phyloP scores from a whole-genome alignment of 139 green algal genomes.

The Chlamydomonas incerta region DNA sequence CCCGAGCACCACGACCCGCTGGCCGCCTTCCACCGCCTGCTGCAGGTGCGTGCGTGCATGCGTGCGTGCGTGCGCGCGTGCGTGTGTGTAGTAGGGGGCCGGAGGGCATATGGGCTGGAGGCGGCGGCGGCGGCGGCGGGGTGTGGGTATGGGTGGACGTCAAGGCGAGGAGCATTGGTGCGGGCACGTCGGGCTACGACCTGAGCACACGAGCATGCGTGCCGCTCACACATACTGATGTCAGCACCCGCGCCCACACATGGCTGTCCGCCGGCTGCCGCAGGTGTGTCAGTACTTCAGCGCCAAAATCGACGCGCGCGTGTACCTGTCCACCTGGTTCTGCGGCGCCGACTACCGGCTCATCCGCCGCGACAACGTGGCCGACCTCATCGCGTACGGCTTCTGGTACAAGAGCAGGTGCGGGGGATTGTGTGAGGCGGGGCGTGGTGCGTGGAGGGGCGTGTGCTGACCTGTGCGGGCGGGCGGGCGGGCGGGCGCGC shows the following conservation, averaged over 20 bases:
- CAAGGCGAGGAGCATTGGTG: too few relatives aligned
- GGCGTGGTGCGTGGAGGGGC: too few relatives aligned
- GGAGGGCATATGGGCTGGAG: too few relatives aligned
- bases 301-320: slow-evolving; percentile 26
- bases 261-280: background rate
- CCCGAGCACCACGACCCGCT: slow-evolving; percentile 19
- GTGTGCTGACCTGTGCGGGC: too few relatives aligned
- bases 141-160: too few relatives aligned
- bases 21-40: slow-evolving; percentile 27
- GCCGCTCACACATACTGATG: too few relatives aligned
- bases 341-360: slow-evolving; percentile 27
- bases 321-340: slow-evolving; percentile 47
- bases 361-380: slow-evolving; percentile 43
- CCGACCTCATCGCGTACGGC: slow-evolving; percentile 44
- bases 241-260: too few relatives aligned
- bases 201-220: too few relatives aligned
- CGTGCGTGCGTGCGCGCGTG: too few relatives aligned
- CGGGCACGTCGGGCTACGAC: too few relatives aligned
- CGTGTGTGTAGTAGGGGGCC: background rate
- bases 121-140: too few relatives aligned
- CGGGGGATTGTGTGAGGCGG: background rate
- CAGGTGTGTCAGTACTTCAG: slow-evolving; percentile 31
- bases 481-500: too few relatives aligned
- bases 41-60: slow-evolving; percentile 1
- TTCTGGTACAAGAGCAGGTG: slow-evolving; percentile 50